These are phyloP conservation scores for Styphnolobium japonicum DNA, from an alignment of 306 rosid genomes.

Conservation along the genomic window DNA sequence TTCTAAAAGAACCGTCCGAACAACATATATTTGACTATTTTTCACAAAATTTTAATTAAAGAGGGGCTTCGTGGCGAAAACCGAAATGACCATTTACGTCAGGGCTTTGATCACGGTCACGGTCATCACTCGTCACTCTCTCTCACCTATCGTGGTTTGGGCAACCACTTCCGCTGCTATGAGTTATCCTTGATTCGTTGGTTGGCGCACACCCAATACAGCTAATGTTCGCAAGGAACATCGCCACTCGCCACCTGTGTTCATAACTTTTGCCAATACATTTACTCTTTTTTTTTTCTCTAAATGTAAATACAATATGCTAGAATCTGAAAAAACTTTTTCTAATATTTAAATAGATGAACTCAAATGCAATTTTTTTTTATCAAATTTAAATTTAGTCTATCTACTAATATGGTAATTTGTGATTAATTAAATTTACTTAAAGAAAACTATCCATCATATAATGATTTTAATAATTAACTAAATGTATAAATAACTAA, in stretches of 20 bases:
- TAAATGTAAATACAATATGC: too few relatives aligned
- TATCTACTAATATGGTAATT: too few relatives aligned
- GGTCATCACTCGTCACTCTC: neutral
- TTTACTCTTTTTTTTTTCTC: too few relatives aligned
- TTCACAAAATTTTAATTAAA: neutral
- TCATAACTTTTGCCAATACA: neutral
- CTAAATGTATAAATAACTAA: too few relatives aligned
- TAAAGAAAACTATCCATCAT: too few relatives aligned
- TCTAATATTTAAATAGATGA: too few relatives aligned
- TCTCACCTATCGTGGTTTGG: conserved; percentile 20
- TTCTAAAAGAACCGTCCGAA: neutral
- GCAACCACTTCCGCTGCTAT: conserved; percentile 3
- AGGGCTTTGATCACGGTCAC: conserved; percentile 33
- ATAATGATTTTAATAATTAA: too few relatives aligned
- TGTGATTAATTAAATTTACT: too few relatives aligned
- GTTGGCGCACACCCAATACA: neutral
- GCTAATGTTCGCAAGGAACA: neutral
- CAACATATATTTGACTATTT: conserved; percentile 1
- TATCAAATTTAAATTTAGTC: too few relatives aligned
- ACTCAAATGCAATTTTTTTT: too few relatives aligned
- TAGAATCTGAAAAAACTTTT: too few relatives aligned
- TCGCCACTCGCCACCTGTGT: conserved; percentile 12
- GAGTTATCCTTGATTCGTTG: neutral
- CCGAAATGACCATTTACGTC: neutral
- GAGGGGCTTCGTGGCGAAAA: conserved; percentile 24